Base-by-base conservation (phyloP, 148 eudicot genomes). In the Drosera capensis region DNA sequence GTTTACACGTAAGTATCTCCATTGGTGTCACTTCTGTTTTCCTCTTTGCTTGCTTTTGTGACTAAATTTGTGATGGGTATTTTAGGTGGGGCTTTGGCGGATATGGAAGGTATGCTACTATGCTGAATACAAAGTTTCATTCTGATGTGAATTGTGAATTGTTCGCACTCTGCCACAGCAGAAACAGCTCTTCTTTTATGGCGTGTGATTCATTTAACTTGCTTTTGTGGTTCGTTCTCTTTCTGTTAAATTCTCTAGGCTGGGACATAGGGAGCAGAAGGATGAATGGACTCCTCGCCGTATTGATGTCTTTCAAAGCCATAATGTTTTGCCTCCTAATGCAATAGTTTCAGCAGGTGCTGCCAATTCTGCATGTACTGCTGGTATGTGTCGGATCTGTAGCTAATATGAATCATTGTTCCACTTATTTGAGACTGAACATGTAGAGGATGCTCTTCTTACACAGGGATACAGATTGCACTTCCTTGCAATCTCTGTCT, bases 11-110 rank as follows among this genome's bases (percentile, higher is more conserved):
- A 77, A 85, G 99, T 60, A 44, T 46, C 23, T 34, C 8, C 23
- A 7, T 49, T 38, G 5, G 43, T 6, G 16, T 38, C 9, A 25
- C 19, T 39, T 13, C 43, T 23, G 14, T 36, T 1, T 25, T 28
- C 24, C 14, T 8, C 1, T 28, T 45, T 39, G 26, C 49, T 23
- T 25, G 20, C 20, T 37, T 16, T 23, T 51, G 51, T 43, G 22
- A 30, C 55, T 56, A 37, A 49, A 0, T 20, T 20, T 20, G 19
- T 37, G 21, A 28, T 26, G 14, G 13, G 38, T 20, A 57, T 20
- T 59, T 52, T 67, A 92, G 99, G 68, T 92, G 99, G 99, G 99
- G 99, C 44, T 81, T 24, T 68, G 99, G 99, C 44, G 99, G 99
- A 52, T 81, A 92, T 68, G 99, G 99, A 70, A 85, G 99, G 99